These are phyloP conservation scores for Tulasnella sp. DNA, from an alignment of 768 basidiomycete species.

Conservation along the genomic window DNA sequence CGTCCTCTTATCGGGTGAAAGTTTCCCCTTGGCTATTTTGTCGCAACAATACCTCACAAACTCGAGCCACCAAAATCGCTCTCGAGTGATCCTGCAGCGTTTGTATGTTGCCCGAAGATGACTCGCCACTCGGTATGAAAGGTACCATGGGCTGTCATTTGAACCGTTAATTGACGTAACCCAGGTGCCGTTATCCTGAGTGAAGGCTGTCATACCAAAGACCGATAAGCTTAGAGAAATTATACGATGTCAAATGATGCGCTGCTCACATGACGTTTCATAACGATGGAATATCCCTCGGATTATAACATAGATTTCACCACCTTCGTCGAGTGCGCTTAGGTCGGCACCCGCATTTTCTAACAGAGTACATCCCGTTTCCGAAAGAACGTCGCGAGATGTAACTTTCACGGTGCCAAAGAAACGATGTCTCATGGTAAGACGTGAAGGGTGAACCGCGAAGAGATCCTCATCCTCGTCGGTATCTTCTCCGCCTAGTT, in stretches of 20 bases:
- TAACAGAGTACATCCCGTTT: neutral
- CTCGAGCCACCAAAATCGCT: neutral
- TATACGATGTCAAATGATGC: neutral
- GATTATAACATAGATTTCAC: neutral
- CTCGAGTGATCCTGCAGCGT: neutral
- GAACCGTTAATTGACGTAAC: neutral
- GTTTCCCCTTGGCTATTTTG: neutral
- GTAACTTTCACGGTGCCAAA: neutral
- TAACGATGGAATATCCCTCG: neutral
- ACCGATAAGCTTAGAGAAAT: neutral
- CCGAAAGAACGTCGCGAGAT: neutral
- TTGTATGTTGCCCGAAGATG: neutral
- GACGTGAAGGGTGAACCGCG: neutral
- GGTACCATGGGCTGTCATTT: neutral
- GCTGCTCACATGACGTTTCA: neutral
- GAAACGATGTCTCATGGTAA: neutral
- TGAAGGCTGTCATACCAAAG: neutral
- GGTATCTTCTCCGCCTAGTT: neutral
- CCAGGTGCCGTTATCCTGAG: neutral
- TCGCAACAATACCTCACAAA: neutral
- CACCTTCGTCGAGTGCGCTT: neutral
- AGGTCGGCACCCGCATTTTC: neutral
- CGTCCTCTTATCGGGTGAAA: neutral
- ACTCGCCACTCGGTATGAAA: neutral
- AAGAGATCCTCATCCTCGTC: neutral